A percentile compares a stretch with the other conserved stretches of the same genome.
phyloP scores from a whole-genome alignment of 306 rosid species.

The Purshia tridentata region DNA sequence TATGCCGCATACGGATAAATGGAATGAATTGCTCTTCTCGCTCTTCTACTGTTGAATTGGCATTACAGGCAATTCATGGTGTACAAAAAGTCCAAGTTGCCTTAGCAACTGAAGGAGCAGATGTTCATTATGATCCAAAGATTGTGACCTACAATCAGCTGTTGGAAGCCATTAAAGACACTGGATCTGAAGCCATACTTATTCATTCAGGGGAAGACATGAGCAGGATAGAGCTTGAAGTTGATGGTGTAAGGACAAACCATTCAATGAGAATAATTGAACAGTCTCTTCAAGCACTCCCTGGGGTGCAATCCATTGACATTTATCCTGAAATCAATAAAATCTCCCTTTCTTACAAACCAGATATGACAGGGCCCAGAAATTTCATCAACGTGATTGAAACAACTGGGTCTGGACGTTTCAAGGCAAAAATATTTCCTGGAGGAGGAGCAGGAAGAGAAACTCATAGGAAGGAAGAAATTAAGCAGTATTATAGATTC shows the following conservation, averaged over 20 bases:
- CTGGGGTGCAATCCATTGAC: slow-evolving; percentile 47
- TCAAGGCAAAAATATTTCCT: slow-evolving; percentile 49
- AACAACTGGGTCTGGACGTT: slow-evolving; percentile 48
- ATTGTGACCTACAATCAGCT: slow-evolving; percentile 37
- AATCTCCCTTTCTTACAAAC: slow-evolving; percentile 48
- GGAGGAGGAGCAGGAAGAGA: slow-evolving; percentile 47
- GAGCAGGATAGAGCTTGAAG: slow-evolving; percentile 53
- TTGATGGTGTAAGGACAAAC: slow-evolving; percentile 40
- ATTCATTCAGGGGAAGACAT: slow-evolving; percentile 50
- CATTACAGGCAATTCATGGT: slow-evolving; percentile 42
- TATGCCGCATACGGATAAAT: slow-evolving; percentile 46
- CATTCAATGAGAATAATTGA: slow-evolving; percentile 31
- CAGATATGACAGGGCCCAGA: slow-evolving; percentile 61
- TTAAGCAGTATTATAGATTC: slow-evolving; percentile 39
- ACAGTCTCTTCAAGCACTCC: slow-evolving; percentile 58
- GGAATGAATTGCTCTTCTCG: slow-evolving; percentile 78
- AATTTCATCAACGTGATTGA: slow-evolving; percentile 60
- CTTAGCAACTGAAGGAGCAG: slow-evolving; percentile 70
- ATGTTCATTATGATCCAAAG: slow-evolving; percentile 56
- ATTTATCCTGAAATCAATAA: slow-evolving; percentile 25
- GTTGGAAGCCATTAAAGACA: slow-evolving; percentile 33
- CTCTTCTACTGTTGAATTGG: slow-evolving; percentile 54
- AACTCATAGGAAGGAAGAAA: slow-evolving; percentile 43
- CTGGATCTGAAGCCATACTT: slow-evolving; percentile 53
- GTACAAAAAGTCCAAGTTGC: slow-evolving; percentile 56